phyloP scores from a whole-genome alignment of 106 monocot species.

The Dendrobium chrysotoxum region DNA sequence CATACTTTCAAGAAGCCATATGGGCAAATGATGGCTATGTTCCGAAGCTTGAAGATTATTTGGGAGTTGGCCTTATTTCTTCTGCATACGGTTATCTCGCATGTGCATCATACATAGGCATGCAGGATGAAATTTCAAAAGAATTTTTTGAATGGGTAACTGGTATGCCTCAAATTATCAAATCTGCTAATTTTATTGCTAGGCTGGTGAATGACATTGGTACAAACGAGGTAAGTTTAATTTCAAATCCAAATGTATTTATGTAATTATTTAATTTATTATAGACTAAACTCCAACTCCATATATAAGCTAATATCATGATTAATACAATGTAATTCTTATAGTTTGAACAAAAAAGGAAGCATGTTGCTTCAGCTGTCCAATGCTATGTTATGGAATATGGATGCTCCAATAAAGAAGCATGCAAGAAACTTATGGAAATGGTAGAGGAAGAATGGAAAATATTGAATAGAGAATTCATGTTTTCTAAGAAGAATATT shows the following conservation, averaged over 20 bases:
- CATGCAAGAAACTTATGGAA: neutral
- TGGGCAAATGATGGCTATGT: no score
- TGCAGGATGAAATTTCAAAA: neutral
- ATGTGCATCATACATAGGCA: neutral
- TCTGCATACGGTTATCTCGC: neutral
- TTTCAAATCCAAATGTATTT: neutral
- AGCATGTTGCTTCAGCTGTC: slow-evolving; percentile 1
- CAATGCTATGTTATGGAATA: neutral
- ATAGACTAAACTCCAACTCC: no score
- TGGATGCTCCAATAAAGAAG: neutral
- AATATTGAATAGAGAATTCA: neutral
- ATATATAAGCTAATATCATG: no score
- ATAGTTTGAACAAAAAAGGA: slow-evolving; percentile 4
- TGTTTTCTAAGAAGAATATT: neutral
- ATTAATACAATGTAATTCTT: neutral
- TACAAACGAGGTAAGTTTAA: slow-evolving; percentile 1
- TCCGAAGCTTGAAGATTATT: slow-evolving; percentile 7
- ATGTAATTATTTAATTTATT: neutral
- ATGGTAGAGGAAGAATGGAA: neutral
- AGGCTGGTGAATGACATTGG: neutral
- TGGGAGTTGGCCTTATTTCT: neutral
- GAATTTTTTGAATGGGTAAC: neutral
- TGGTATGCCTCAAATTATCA: neutral
- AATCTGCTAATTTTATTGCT: neutral
- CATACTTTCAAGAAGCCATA: no score